Conservation (phyloP, 2,329 filamentous ascomycete species). For the Penicillium concentricum region DNA sequence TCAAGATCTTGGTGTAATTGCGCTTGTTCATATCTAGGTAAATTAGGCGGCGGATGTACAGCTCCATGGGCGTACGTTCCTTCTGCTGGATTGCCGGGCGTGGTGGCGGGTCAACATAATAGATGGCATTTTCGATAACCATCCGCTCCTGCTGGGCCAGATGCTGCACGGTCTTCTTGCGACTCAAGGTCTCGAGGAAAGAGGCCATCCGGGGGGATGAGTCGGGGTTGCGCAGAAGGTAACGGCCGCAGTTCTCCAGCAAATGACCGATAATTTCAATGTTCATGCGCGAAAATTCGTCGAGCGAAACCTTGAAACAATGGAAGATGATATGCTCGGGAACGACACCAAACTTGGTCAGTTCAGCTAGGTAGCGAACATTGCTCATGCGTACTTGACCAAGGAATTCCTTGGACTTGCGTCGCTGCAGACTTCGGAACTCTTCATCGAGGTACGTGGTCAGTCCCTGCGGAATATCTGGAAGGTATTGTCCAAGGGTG, state of each 20-base stretch:
- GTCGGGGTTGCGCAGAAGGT: constrained; percentile 86
- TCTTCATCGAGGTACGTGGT: constrained; percentile 93
- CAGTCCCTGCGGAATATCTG: constrained; percentile 87
- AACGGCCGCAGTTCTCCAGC: constrained; percentile 93
- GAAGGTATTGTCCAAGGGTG: constrained; percentile 89
- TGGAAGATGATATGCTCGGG: constrained; percentile 99
- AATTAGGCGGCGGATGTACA: constrained; percentile 88
- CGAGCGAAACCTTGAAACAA: constrained; percentile 93
- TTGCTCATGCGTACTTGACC: constrained; percentile 92
- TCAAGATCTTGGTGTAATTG: constrained; percentile 88
- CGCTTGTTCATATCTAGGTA: constrained; percentile 93
- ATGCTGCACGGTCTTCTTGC: constrained; percentile 94
- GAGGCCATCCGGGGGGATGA: constrained; percentile 90
- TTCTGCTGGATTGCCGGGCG: constrained; percentile 94
- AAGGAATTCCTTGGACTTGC: constrained; percentile 96
- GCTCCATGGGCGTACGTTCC: constrained; percentile 86
- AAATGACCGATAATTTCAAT: constrained; percentile 98
- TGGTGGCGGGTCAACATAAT: constrained; percentile 95
- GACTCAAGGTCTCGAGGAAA: constrained; percentile 89
- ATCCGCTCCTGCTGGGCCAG: constrained; percentile 95
- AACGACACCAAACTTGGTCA: constrained; percentile 97
- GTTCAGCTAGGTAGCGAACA: constrained; percentile 93
- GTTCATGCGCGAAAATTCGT: constrained; percentile 98
- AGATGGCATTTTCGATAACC: constrained; percentile 96
- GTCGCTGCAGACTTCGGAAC: constrained; percentile 91